Evolutionary conservation across 345 rosid genomes (phyloP).

Genomic region (Garcia nutans): DNA sequence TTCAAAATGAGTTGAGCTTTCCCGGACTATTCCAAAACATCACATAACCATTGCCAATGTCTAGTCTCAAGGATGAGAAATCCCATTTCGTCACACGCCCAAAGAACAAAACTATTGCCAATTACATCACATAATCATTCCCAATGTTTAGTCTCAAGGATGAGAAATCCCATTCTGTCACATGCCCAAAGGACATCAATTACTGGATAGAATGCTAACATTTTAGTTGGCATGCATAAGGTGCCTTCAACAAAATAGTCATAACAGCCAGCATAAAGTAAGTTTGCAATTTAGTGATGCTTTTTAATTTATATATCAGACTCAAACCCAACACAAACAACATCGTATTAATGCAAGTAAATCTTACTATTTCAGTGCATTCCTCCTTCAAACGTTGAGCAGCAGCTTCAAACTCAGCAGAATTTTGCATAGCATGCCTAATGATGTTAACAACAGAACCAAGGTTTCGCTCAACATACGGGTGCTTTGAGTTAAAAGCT

Average conservation of each 20-base stretch:
- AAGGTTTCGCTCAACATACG: conserved; percentile 66
- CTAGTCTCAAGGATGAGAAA: not conserved
- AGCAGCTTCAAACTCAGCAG: conserved; percentile 62
- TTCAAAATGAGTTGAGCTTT: not conserved
- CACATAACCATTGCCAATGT: not conserved
- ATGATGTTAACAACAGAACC: conserved; percentile 57
- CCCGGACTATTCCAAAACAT: not conserved
- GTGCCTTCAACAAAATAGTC: not conserved
- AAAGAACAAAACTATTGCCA: too few relatives aligned
- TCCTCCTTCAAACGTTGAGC: conserved; percentile 49
- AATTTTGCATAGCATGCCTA: conserved; percentile 64
- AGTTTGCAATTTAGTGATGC: not conserved
- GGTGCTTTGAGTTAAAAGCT: conserved; percentile 55
- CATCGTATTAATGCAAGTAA: not conserved
- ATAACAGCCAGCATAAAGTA: not conserved
- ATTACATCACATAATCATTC: not conserved
- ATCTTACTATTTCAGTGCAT: conserved; percentile 46
- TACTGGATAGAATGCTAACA: not conserved
- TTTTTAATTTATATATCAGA: not conserved
- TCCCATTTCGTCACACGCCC: not conserved
- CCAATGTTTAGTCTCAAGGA: not conserved
- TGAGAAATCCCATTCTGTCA: not conserved
- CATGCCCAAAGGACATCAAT: not conserved
- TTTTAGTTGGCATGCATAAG: not conserved
- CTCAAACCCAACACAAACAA: not conserved